Evolutionary conservation across 768 basidiomycete species (phyloP).

Genomic region (Cyclocybe cylindracea): DNA sequence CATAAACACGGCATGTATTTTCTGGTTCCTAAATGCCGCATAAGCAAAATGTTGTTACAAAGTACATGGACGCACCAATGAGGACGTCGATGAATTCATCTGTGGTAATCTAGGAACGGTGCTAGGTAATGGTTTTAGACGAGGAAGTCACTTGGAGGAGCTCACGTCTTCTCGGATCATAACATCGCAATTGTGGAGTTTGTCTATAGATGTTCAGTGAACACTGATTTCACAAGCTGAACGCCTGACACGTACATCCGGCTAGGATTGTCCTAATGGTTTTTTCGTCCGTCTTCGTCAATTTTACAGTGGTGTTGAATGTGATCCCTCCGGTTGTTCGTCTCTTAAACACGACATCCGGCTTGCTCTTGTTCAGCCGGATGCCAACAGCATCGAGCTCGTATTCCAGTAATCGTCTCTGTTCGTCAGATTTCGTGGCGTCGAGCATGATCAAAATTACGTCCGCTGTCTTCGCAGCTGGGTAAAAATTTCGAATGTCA

Average conservation of each 20-base stretch:
- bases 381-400: constrained; percentile 98
- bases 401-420: constrained; percentile 82
- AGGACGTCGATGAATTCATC: constrained; percentile 99
- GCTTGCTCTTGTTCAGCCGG: constrained; percentile 84
- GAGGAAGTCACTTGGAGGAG: constrained; percentile 4
- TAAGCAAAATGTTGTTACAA: not conserved
- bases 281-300: constrained; percentile 94
- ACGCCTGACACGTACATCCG: constrained; percentile 57
- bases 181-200: constrained; percentile 92
- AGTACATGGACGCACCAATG: constrained; percentile 57
- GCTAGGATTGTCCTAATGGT: constrained; percentile 92
- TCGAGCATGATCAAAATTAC: constrained; percentile 93
- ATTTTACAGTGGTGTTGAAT: constrained; percentile 89
- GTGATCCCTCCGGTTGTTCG: constrained; percentile 95
- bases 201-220: constrained; percentile 48
- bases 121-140: constrained; percentile 6
- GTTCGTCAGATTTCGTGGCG: constrained; percentile 91
- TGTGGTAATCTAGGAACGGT: constrained; percentile 70
- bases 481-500: not conserved
- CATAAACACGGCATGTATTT: constrained; percentile 96
- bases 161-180: constrained; percentile 97
- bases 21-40: constrained; percentile 61
- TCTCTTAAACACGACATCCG: constrained; percentile 94
- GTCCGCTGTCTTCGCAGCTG: constrained; percentile 88
- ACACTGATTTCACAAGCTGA: not conserved